phyloP scores from a whole-genome alignment of 345 rosid genomes.

The Crucihimalaya himalaica region DNA sequence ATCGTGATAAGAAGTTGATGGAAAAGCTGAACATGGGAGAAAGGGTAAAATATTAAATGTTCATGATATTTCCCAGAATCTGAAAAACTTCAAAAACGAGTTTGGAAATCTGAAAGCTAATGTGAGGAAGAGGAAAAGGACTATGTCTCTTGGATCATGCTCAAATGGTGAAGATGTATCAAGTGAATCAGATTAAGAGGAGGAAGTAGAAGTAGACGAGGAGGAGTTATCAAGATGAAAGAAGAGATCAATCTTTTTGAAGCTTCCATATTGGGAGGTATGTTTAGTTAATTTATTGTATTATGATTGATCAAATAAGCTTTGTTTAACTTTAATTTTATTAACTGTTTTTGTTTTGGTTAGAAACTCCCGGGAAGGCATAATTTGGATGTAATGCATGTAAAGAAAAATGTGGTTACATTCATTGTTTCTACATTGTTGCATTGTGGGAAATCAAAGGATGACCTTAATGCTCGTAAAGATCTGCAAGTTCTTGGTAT shows the following conservation, averaged over 20 bases:
- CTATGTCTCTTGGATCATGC: neutral
- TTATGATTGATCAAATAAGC: neutral
- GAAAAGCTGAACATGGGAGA: neutral
- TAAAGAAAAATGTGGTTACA: neutral
- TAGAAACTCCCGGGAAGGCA: neutral
- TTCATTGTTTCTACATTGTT: neutral
- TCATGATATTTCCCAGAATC: neutral
- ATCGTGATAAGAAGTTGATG: neutral
- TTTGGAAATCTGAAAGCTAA: neutral
- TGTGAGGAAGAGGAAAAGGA: neutral
- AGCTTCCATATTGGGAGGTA: neutral
- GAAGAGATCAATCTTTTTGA: neutral
- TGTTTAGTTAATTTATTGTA: neutral
- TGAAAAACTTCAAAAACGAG: neutral
- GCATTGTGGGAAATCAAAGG: neutral
- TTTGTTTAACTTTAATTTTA: neutral
- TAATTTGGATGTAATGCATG: conserved; percentile 5
- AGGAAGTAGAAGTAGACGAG: neutral
- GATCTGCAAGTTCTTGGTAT: neutral
- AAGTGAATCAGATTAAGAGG: neutral
- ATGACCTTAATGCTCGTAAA: neutral
- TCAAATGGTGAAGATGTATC: neutral
- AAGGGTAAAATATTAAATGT: neutral
- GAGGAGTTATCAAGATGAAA: neutral
- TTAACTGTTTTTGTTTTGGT: neutral